Evolutionary conservation across 345 rosid genomes (phyloP), one percentile per base, ranked within the genome.

Genomic region (Tarenaya hassleriana): DNA sequence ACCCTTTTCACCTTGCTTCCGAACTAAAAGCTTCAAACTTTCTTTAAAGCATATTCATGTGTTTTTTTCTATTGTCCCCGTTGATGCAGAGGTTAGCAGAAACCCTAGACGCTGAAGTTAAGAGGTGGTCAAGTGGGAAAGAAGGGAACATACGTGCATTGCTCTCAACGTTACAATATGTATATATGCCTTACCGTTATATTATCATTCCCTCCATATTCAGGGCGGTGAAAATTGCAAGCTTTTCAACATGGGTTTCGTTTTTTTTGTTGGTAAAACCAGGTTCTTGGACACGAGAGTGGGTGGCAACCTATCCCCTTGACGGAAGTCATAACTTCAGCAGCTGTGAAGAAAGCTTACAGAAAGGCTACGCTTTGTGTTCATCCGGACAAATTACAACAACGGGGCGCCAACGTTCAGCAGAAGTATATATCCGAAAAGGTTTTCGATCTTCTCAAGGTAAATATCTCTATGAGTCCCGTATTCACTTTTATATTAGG

Each of bases 351-450:
- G 77, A 77, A 74, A 70, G 98, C 94, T 68, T 92, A 92, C 68
- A 76, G 96, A 75, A 88, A 88, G 79, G 98, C 98, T 51, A 92
- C 98, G 29, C 95, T 92, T 1, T 85, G 88, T 58, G 94, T 92
- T 67, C 98, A 92, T 77, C 98, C 95, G 0, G 96, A 92, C 69
- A 92, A 92, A 73, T 68, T 92, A 66, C 98, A 92, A 47, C 96
- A 92, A 67, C 70, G 96, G 19, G 88, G 96, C 49, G 98, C 96
- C 21, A 88, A 68, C 55, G 77, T 88, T 70, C 98, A 83, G 56
- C 98, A 92, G 66, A 92, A 88, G 63, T 92, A 88, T 67, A 67
- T 88, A 24, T 92, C 87, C 0, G 96, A 88, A 69, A 92, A 88
- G 78, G 95, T 87, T 58, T 87, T 91, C 24, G 98, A 91, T 81